Base-by-base conservation (phyloP, 495 filamentous ascomycete genomes). In the Trichoderma asperelloides region DNA sequence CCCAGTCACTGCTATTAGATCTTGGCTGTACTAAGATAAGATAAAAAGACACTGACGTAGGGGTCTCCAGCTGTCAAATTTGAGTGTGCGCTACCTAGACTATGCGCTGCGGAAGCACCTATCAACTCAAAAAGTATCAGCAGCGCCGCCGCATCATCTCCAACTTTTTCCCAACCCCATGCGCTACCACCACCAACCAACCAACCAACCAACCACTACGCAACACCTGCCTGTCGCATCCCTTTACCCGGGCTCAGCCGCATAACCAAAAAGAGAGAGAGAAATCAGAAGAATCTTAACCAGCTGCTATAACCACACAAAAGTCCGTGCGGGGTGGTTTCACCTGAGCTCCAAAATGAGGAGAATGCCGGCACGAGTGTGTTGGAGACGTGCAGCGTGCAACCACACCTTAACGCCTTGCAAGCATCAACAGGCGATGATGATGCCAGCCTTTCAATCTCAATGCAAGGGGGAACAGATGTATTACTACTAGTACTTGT, bases 171-270 rank as follows among this genome's bases (percentile, higher is more conserved):
- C 18, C 43, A n/a, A 16, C 18, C 15, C 15, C 18, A 47, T n/a
- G 43, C 13, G 40, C 43, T 47, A 47, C 18, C 43, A 47, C 43
- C 15, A 47, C 15, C 18, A n/a, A n/a, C n/a, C n/a, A n/a, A n/a
- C n/a, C n/a, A n/a, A n/a, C n/a, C n/a, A n/a, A n/a, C n/a, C n/a
- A n/a, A 47, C 15, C 18, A 45, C 21, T 21, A 55, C 49, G 12
- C 49, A 49, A 11, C 49, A 55, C 49, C 4, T 25, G n/a, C n/a
- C n/a, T n/a, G n/a, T 23, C 3, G 12, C 49, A 55, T 55, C 55
- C 55, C 23, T 60, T 60, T 60, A 60, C 8, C 55, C 55, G 55
- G 12, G 25, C 55, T 60, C 55, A 60, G 55, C 55, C 55, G 55
- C 55, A 12, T 25, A 11, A 60, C 55, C 4, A 60, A 3, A 60